These are phyloP conservation scores for Eucalyptus regnans DNA, from an alignment of 345 rosid species.

Conservation along the genomic window DNA sequence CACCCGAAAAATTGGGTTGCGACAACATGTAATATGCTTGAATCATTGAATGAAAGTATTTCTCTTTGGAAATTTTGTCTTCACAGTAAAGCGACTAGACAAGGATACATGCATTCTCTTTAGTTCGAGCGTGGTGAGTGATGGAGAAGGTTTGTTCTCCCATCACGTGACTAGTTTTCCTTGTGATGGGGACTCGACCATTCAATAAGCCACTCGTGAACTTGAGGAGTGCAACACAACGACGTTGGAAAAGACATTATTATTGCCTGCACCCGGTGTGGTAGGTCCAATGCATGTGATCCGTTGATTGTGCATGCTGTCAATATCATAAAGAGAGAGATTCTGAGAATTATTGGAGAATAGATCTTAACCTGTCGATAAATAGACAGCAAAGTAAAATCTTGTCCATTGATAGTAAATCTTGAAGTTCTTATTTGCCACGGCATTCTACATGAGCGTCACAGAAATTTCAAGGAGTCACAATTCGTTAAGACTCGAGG, in stretches of 20 bases:
- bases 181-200: no score
- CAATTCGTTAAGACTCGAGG: not conserved
- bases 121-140: not conserved
- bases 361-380: not conserved
- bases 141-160: no score
- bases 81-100: not conserved
- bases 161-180: no score
- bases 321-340: not conserved
- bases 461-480: not conserved
- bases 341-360: not conserved
- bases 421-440: not conserved
- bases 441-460: not conserved
- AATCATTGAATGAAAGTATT: no score
- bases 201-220: no score
- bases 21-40: not conserved
- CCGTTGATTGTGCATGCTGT: not conserved
- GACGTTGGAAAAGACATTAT: no score
- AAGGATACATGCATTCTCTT: not conserved
- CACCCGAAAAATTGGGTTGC: no score
- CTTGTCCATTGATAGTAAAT: not conserved
- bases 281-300: not conserved
- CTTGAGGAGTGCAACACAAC: not conserved
- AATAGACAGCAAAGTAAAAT: no score
- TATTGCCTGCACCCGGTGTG: no score
- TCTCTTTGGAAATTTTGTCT: not conserved